Evolutionary conservation across 768 basidiomycete species (phyloP).

Genomic region (Mycena polygramma): DNA sequence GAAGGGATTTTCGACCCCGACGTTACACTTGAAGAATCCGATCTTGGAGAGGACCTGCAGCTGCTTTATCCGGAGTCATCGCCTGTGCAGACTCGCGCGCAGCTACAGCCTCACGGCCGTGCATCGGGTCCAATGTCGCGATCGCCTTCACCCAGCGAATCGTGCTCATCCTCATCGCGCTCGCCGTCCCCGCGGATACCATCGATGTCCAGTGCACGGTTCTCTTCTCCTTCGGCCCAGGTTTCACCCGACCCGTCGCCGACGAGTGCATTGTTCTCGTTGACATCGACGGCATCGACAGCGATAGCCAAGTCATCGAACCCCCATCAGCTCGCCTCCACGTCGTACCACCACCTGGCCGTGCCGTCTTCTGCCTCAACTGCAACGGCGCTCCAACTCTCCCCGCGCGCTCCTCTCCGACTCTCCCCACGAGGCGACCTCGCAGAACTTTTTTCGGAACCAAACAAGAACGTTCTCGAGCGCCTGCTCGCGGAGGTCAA

Average conservation of each 20-base stretch:
- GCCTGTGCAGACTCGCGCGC: background rate
- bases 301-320: too few relatives aligned
- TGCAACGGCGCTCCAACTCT: background rate
- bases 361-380: background rate
- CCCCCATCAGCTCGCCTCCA: background rate
- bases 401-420: background rate
- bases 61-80: conserved; percentile 7
- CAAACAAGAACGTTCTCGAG: background rate
- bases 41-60: conserved; percentile 2
- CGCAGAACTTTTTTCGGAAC: conserved; percentile 2
- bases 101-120: background rate
- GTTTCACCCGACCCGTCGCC: background rate
- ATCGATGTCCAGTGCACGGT: background rate
- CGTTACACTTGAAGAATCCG: background rate
- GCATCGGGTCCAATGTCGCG: background rate
- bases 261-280: background rate
- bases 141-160: background rate
- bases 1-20: background rate
- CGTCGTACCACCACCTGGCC: background rate
- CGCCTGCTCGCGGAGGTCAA: conserved; percentile 18
- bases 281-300: background rate
- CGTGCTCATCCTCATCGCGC: background rate
- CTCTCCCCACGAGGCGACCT: background rate
- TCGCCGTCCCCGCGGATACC: background rate
- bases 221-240: background rate